Percentiles rank a stretch among this genome's conserved stretches.
phyloP scores from a whole-genome alignment of 1,284 basidiomycete genomes.

The Vanrija humicola region DNA sequence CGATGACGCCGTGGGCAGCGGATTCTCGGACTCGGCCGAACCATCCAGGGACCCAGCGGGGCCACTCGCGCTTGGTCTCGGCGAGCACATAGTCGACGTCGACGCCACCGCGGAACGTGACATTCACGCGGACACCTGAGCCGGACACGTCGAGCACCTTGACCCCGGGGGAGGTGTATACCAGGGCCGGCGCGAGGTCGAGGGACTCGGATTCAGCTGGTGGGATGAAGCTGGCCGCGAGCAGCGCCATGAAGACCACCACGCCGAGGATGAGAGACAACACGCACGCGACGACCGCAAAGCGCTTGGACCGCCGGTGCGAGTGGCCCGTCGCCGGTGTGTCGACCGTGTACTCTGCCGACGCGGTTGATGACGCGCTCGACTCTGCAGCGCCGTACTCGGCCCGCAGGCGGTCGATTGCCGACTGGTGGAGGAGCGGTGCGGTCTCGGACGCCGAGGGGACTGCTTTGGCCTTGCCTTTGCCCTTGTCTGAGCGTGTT shows the following conservation, averaged over 20 bases:
- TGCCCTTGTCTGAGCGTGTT: slow-evolving; percentile 9
- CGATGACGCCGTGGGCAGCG: slow-evolving; percentile 21
- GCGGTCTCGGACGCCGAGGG: slow-evolving; percentile 9
- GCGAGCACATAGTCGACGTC: slow-evolving; percentile 35
- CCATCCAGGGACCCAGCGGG: too few relatives aligned
- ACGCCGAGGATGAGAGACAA: slow-evolving; percentile 26
- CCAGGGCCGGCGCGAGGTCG: slow-evolving; percentile 1
- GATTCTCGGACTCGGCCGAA: not conserved
- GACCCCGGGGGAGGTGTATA: slow-evolving; percentile 14
- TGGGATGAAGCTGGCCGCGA: slow-evolving; percentile 31
- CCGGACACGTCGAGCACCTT: slow-evolving; percentile 41
- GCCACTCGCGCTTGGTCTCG: slow-evolving; percentile 1
- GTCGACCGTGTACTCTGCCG: slow-evolving; percentile 1
- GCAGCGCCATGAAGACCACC: slow-evolving; percentile 27
- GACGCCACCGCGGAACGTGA: slow-evolving; percentile 36
- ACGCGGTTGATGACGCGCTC: not conserved
- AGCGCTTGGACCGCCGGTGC: not conserved
- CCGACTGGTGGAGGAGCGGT: slow-evolving; percentile 13
- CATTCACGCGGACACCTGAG: slow-evolving; percentile 37
- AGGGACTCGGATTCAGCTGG: not conserved
- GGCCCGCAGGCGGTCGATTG: too few relatives aligned
- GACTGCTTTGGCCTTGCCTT: slow-evolving; percentile 13
- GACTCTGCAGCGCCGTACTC: too few relatives aligned
- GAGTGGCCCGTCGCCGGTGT: not conserved
- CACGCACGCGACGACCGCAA: slow-evolving; percentile 19